phyloP scores from a whole-genome alignment of 768 basidiomycete genomes.

The Trametes cingulata region DNA sequence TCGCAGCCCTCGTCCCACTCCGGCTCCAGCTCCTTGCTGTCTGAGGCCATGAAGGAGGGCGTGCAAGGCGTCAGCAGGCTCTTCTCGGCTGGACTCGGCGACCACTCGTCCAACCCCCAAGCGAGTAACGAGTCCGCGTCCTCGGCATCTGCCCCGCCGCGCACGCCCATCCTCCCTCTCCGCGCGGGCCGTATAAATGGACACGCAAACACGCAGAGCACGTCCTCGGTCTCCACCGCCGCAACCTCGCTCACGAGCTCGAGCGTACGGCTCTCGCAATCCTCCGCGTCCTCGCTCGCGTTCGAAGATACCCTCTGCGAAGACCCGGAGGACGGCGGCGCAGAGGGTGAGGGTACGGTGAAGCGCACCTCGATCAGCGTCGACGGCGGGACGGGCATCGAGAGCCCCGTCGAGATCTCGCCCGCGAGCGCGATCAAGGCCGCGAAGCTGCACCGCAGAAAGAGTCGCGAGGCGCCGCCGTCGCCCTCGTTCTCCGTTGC shows the following conservation, averaged over 20 bases:
- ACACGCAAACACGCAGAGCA: slow-evolving; percentile 30
- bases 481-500: slow-evolving; percentile 1
- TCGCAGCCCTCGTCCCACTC: slow-evolving; percentile 24
- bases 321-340: slow-evolving; percentile 23
- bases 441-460: slow-evolving; percentile 30
- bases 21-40: slow-evolving; percentile 32
- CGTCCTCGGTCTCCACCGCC: slow-evolving; percentile 35
- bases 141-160: slow-evolving; percentile 12
- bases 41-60: slow-evolving; percentile 52
- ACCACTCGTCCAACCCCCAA: slow-evolving; percentile 31
- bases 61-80: slow-evolving; percentile 60
- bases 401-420: slow-evolving; percentile 24
- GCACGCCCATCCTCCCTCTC: slow-evolving; percentile 10
- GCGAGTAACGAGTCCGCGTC: slow-evolving; percentile 17
- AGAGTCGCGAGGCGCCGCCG: slow-evolving; percentile 29
- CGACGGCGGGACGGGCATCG: slow-evolving; percentile 17
- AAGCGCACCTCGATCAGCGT: slow-evolving; percentile 13
- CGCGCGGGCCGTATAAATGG: slow-evolving; percentile 16
- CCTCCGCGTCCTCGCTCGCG: slow-evolving; percentile 47
- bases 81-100: slow-evolving; percentile 48
- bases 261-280: slow-evolving; percentile 45
- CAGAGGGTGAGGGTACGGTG: slow-evolving; percentile 49
- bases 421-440: slow-evolving; percentile 20
- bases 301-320: slow-evolving; percentile 32
- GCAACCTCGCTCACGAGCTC: slow-evolving; percentile 28